A percentile compares a stretch with the other conserved stretches of the same genome.
These are phyloP conservation scores for Chlorella vulgaris DNA, from an alignment of 139 green algal species.

Conservation along the genomic window DNA sequence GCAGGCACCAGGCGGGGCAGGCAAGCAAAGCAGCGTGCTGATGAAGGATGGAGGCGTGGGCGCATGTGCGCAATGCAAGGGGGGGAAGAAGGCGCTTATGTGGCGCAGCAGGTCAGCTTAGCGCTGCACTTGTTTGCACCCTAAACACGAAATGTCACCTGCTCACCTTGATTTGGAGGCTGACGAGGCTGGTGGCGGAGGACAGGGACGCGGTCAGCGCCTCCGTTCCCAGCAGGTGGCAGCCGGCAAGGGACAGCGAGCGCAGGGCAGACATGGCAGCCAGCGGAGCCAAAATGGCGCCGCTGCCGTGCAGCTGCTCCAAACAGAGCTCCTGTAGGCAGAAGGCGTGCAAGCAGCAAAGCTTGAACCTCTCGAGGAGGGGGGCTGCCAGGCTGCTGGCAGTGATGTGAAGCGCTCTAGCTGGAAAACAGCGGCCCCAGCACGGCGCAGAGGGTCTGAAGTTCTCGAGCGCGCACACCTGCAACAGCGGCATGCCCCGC, in stretches of 20 bases:
- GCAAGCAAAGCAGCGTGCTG: neutral
- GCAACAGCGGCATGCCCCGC: constrained; percentile 7
- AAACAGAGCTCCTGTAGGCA: constrained; percentile 7
- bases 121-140: neutral
- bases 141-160: neutral
- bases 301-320: constrained; percentile 27
- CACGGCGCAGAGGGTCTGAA: neutral
- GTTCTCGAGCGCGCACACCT: neutral
- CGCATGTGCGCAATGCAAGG: too few relatives aligned
- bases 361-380: neutral
- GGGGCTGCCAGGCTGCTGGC: neutral
- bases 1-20: too few relatives aligned
- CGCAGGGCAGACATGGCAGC: neutral
- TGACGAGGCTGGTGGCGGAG: neutral
- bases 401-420: neutral
- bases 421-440: too few relatives aligned
- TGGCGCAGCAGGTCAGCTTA: too few relatives aligned
- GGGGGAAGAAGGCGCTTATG: neutral
- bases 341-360: neutral
- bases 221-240: constrained; percentile 17
- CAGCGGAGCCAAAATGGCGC: constrained; percentile 11
- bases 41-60: too few relatives aligned
- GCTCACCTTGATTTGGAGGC: neutral
- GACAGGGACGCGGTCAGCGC: constrained; percentile 1
- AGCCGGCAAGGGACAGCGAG: neutral